Base-by-base conservation (phyloP, 345 rosid species). In the Pseudoturritis turrita region DNA sequence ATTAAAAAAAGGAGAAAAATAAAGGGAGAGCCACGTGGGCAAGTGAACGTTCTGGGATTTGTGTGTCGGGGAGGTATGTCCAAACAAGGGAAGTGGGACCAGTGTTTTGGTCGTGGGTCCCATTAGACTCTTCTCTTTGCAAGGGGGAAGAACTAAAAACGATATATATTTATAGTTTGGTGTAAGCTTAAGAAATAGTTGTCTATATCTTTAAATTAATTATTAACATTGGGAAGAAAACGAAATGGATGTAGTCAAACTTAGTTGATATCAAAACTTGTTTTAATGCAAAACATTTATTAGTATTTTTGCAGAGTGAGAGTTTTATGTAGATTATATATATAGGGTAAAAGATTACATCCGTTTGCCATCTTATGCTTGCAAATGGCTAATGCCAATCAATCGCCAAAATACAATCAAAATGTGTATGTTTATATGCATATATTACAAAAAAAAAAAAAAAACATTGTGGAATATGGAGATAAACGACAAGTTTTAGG, bases 1-100 rank as follows among this genome's bases (percentile, higher is more conserved):
- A 3, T 23, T 29, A 31, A 7, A 3, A 8, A 13, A 37, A 36
- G 12, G 14, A 10, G 22, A 53, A 31, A 50, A 73, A 45, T 29
- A 73, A 51, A 74, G 67, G 39, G 65, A 4, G 57, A 36, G 79
- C 55, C 74, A 75, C 74, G 75, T 62, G 79, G 79, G 49, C 45
- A 75, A 68, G 70, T 68, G 70, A 75, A 53, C 41, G 25, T 61
- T 68, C 49, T 68, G 52, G 44, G 79, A 75, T 75, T 75, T 66
- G 73, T 14, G 54, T 74, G 73, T 74, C 68, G 78, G 78, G 66
- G 65, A 59, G 62, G 23, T 66, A 66, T 59, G 55, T 63, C 73
- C 73, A 51, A 66, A 66, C 78, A 66, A 59, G 18, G 54, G 46
- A 66, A 49, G 68, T 74, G 55, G 73, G 73, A 15, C 47, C 73